A percentile compares a stretch with the other conserved stretches of the same genome.
phyloP scores from a whole-genome alignment of 2,329 filamentous ascomycete species.

The Aspergillus persii region DNA sequence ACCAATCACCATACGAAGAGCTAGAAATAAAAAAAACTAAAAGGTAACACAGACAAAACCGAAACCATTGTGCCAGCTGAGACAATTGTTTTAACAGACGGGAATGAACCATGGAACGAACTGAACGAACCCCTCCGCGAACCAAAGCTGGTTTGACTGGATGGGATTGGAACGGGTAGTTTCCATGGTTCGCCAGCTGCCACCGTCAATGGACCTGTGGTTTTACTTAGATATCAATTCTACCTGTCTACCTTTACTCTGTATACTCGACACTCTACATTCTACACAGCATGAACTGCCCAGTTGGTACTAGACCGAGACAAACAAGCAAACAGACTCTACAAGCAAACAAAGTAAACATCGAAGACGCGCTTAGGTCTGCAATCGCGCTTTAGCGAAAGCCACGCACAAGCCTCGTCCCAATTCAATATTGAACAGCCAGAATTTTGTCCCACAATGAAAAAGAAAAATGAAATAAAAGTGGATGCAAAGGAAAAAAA shows the following conservation, averaged over 20 bases:
- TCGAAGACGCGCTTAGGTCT: conserved; percentile 8
- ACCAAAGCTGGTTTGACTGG: no score
- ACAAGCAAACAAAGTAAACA: not conserved
- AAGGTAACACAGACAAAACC: no score
- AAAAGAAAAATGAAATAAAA: conserved; percentile 4
- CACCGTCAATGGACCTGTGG: not conserved
- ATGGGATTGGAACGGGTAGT: not conserved
- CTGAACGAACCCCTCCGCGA: not conserved
- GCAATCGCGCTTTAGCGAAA: conserved; percentile 10
- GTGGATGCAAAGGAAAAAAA: not conserved
- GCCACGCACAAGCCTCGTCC: conserved; percentile 9
- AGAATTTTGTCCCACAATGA: not conserved
- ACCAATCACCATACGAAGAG: no score
- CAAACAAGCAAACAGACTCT: not conserved
- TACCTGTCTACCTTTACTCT: not conserved
- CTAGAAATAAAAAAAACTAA: not conserved
- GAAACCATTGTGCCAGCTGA: not conserved
- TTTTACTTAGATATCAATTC: not conserved
- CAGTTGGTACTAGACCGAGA: not conserved
- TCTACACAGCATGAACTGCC: no score
- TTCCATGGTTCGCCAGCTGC: conserved; percentile 14
- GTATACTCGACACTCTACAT: not conserved
- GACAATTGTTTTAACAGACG: not conserved
- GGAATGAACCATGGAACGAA: conserved; percentile 22
- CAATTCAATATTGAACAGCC: not conserved